phyloP scores from a whole-genome alignment of 352 stramenopile species.

The Globisporangium megalacanthum region DNA sequence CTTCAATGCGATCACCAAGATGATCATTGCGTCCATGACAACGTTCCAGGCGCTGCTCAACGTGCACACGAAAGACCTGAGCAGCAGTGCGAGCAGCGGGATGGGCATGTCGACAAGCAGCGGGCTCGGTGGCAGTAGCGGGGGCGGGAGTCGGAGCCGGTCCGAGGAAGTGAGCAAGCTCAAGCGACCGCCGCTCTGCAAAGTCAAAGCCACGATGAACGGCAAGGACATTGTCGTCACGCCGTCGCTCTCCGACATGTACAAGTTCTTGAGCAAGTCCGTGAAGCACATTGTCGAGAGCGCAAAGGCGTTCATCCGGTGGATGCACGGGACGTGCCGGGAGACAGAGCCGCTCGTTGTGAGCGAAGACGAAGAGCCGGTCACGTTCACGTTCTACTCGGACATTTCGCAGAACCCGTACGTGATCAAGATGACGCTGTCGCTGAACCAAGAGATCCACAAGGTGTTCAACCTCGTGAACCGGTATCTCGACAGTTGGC shows the following conservation, averaged over 20 bases:
- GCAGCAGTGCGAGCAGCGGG: constrained; percentile 28
- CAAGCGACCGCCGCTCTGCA: constrained; percentile 87
- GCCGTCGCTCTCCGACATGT: constrained; percentile 92
- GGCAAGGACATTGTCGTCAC: constrained; percentile 94
- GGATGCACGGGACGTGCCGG: constrained; percentile 94
- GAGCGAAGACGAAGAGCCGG: constrained; percentile 92
- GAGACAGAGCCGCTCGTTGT: constrained; percentile 86
- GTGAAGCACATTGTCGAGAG: constrained; percentile 94
- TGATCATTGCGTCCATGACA: constrained; percentile 94
- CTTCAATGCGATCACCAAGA: constrained; percentile 96
- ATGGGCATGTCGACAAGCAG: constrained; percentile 33
- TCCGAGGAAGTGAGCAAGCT: constrained; percentile 63
- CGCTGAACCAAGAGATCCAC: constrained; percentile 92
- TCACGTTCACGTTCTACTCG: constrained; percentile 93
- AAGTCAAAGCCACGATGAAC: constrained; percentile 93
- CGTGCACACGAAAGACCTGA: constrained; percentile 80
- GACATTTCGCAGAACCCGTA: constrained; percentile 95
- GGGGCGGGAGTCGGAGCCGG: constrained; percentile 15
- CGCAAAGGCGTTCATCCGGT: constrained; percentile 91
- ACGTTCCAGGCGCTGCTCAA: constrained; percentile 92
- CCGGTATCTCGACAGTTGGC: constrained; percentile 93
- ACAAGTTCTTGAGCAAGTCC: constrained; percentile 94
- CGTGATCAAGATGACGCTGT: constrained; percentile 94
- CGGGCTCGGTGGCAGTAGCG: constrained; percentile 8
- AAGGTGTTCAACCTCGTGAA: constrained; percentile 93